Base-by-base conservation (phyloP, 208 protist genomes). In the Trypanosoma mega region DNA sequence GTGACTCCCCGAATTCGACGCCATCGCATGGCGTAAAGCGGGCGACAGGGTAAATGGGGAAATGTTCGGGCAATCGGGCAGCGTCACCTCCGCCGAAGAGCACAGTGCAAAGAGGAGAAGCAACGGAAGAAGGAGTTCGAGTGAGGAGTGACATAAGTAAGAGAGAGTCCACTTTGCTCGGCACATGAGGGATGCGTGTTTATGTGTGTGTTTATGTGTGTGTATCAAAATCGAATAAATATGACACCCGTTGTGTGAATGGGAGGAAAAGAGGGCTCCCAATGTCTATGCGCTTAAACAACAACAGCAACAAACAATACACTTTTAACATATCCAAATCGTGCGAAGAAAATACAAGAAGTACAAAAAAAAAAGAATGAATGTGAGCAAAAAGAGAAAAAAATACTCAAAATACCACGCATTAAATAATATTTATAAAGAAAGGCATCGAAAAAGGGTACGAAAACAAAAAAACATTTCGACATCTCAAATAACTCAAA, bases 401-500 rank as follows among this genome's bases (percentile, higher is more conserved):
- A 65, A 49, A 65, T 54, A 43, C 23, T 9, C 2, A 31, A 2
- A 30, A 46, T n/a, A 26, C 23, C 29, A 14, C 36, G 8, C 29
- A 47, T 34, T 67, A 47, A 47, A 48, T 62, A 46, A 47, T 67
- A 41, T 48, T 63, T 11, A 4, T 63, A 26, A 55, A 56, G 45
- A 41, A 43, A 31, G 33, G 26, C 49, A 26, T 14, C 5, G 20
- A 50, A 63, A 33, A 39, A 63, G 20, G n/a, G 20, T 9, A 36
- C 23, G 12, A 39, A 39, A 12, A 39, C 6, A 39, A 16, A 41
- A 29, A 29, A 2, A 36, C 14, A 24, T 26, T 30, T 36, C 14
- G 26, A 53, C 20, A 61, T 26, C 6, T 11, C n/a, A 56, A 43
- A 14, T 50, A 50, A 24, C 6, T 6, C 21, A 50, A 11, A 31